Evolutionary conservation across 805 yeast species (phyloP).

Genomic region (Schizosaccharomyces cryophilus): DNA sequence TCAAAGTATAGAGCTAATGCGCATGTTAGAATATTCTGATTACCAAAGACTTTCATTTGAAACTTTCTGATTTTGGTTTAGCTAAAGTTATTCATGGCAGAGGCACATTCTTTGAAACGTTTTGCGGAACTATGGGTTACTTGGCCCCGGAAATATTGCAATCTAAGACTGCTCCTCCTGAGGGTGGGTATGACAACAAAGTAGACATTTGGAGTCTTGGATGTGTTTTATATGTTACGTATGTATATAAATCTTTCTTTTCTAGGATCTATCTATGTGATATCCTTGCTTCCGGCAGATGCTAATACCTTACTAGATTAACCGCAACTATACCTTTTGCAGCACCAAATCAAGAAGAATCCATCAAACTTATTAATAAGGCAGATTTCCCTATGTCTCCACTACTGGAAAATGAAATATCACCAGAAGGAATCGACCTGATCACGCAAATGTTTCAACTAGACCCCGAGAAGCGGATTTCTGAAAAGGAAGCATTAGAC

Average conservation of each 20-base stretch:
- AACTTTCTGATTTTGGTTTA: conserved; percentile 86
- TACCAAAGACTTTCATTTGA: conserved; percentile 65
- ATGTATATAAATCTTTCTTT: neutral
- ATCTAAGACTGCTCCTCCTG: conserved; percentile 15
- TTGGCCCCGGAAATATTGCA: conserved; percentile 80
- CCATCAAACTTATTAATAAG: conserved; percentile 46
- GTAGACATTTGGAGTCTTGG: conserved; percentile 98
- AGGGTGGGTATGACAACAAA: conserved; percentile 6
- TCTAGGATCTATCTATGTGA: neutral
- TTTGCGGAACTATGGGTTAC: conserved; percentile 92
- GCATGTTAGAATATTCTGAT: conserved; percentile 40
- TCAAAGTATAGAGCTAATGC: too few species aligned
- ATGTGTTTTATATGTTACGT: conserved; percentile 68
- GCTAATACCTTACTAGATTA: conserved; percentile 13
- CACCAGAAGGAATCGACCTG: conserved; percentile 48
- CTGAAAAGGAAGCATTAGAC: conserved; percentile 48
- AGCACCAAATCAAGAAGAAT: conserved; percentile 69
- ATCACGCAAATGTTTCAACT: conserved; percentile 46
- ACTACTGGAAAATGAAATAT: conserved; percentile 37
- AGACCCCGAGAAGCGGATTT: conserved; percentile 45
- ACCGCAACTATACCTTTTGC: conserved; percentile 90
- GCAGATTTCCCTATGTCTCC: conserved; percentile 53
- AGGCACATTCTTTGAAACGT: conserved; percentile 63
- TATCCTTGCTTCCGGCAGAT: neutral
- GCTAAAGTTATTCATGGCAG: conserved; percentile 55